A percentile compares a stretch with the other conserved stretches of the same genome.
Conservation (phyloP, 441 rosid genomes). For the Capsella rubella region DNA sequence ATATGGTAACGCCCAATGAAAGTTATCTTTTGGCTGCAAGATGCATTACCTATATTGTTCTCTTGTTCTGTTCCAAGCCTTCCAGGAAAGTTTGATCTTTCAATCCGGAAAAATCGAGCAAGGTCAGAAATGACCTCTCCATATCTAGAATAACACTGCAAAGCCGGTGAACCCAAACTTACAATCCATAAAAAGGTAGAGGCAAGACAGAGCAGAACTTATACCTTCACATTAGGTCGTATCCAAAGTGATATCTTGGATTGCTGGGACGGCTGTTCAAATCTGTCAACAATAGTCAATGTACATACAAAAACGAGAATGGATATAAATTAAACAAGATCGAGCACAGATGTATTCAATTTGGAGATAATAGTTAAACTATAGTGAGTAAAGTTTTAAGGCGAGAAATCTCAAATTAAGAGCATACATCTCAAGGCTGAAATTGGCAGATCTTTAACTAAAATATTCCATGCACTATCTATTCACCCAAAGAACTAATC, state of each 20-base stretch:
- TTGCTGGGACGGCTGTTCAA: constrained; percentile 72
- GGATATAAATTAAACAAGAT: constrained; percentile 5
- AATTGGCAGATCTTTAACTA: constrained; percentile 13
- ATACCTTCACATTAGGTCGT: constrained; percentile 87
- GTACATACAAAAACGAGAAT: constrained; percentile 18
- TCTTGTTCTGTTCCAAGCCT: constrained; percentile 49
- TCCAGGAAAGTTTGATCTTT: constrained; percentile 45
- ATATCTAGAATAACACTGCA: constrained; percentile 82
- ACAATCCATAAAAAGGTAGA: constrained; percentile 26
- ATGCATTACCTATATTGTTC: constrained; percentile 56
- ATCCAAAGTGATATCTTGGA: constrained; percentile 94
- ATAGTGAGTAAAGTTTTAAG: constrained; percentile 8
- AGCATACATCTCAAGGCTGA: constrained; percentile 2
- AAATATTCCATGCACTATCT: constrained; percentile 13
- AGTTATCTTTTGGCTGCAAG: constrained; percentile 39
- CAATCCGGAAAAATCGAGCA: constrained; percentile 89
- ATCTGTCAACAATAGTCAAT: constrained; percentile 58
- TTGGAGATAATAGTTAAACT: constrained; percentile 8
- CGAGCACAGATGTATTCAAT: constrained; percentile 29
- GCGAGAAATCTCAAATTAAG: constrained; percentile 17
- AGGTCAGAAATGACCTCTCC: constrained; percentile 86
- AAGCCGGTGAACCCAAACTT: constrained; percentile 38
- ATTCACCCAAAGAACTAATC: constrained; percentile 7
- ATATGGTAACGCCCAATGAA: constrained; percentile 20
- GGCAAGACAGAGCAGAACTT: constrained; percentile 31